These are phyloP conservation scores for Debaryomyces subglobosus DNA, from an alignment of 1,139 yeast genomes.

Conservation along the genomic window DNA sequence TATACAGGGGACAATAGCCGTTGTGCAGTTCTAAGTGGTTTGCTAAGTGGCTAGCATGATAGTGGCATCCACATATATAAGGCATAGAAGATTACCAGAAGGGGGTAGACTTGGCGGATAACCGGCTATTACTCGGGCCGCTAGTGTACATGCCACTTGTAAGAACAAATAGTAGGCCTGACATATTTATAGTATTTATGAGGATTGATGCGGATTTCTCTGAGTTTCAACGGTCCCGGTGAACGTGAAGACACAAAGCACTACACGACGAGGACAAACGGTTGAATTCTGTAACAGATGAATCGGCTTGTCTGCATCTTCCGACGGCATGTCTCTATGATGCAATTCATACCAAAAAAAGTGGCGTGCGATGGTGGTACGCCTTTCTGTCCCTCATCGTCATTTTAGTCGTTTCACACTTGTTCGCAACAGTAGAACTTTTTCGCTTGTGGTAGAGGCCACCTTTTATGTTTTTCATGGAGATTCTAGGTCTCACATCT, in stretches of 20 bases:
- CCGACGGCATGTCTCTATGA: not conserved
- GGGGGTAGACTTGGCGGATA: not conserved
- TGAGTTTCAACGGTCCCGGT: not conserved
- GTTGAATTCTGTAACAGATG: too few relatives aligned
- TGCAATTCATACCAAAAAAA: not conserved
- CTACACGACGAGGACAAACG: not conserved
- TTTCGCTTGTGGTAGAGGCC: not conserved
- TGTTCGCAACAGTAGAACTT: not conserved
- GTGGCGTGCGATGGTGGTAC: not conserved
- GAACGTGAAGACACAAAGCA: not conserved
- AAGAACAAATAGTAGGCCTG: not conserved
- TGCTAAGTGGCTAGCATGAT: not conserved
- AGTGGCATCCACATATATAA: too few relatives aligned
- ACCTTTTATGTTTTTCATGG: too few relatives aligned
- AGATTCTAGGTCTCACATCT: conserved; percentile 11
- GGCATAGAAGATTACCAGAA: not conserved
- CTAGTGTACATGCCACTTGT: not conserved
- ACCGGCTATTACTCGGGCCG: not conserved
- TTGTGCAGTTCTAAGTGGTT: not conserved
- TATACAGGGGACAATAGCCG: not conserved
- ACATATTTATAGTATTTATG: not conserved
- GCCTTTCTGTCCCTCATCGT: not conserved
- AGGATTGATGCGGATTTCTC: not conserved
- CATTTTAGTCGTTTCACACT: not conserved
- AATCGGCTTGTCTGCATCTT: too few relatives aligned